phyloP scores from a whole-genome alignment of 1,284 basidiomycete genomes.

The Trichosporon sp. region DNA sequence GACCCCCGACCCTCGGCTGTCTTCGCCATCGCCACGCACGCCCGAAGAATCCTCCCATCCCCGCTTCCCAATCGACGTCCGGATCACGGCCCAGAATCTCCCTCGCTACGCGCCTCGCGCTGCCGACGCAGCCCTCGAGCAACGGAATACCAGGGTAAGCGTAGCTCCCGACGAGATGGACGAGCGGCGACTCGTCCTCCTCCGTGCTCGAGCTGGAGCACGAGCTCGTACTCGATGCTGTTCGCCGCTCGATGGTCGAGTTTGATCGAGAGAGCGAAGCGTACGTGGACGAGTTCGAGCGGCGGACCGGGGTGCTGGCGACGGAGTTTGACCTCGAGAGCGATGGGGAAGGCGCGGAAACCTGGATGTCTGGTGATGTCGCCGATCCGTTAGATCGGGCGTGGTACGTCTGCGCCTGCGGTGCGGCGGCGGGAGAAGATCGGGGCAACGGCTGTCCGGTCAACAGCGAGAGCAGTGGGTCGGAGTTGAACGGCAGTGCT shows the following conservation, averaged over 20 bases:
- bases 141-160: constrained; percentile 49
- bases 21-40: constrained; percentile 34
- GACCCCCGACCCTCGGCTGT: not conserved
- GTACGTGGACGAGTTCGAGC: too few relatives aligned
- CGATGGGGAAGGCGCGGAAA: too few relatives aligned
- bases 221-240: not conserved
- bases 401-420: not conserved
- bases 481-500: constrained; percentile 30
- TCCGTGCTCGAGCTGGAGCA: not conserved
- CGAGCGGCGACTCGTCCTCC: constrained; percentile 1
- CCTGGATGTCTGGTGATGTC: not conserved
- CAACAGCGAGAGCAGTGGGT: not conserved
- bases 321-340: not conserved
- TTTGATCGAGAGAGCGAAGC: not conserved
- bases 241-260: too few relatives aligned
- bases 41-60: constrained; percentile 24
- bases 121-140: constrained; percentile 48
- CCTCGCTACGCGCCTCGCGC: constrained; percentile 35
- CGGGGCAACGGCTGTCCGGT: not conserved
- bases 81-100: constrained; percentile 17
- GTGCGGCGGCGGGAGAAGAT: too few relatives aligned
- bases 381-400: not conserved
- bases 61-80: constrained; percentile 31
- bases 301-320: too few relatives aligned
- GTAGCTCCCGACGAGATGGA: constrained; percentile 45